Evolutionary conservation across 768 basidiomycete genomes (phyloP), one percentile per base, ranked within the genome.

Genomic region (Naganishia onofrii): DNA sequence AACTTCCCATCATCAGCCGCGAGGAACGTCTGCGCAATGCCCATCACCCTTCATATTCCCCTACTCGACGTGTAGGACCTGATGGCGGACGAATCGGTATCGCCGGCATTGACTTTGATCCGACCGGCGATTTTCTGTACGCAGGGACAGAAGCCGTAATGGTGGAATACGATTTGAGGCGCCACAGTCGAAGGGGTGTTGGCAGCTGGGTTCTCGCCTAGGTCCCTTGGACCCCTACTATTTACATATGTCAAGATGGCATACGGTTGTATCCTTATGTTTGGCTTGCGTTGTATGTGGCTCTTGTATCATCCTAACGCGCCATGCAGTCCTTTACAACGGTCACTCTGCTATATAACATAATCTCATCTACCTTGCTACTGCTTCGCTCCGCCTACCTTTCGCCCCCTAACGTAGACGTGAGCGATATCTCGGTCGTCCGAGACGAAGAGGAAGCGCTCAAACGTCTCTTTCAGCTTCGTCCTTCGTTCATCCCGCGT

Each of bases 391-490:
- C 94, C 94, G 12, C 92, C 93, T 42, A 97, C 86, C 42, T 87
- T 79, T 53, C 83, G 80, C 1, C 94, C 93, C 75, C 90, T 88
- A 19, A 98, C 93, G 76, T 88, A 93, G 23, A 97, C 93, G 68
- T 84, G 83, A 60, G 82, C 82, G 68, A 77, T 65, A 73, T 77
- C 76, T 77, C 92, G 84, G 77, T 91, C 88, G 78, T 95, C 93
- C 8, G 91, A 92, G 51, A 87, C 87, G 76, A 92, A 93, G 72
- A 95, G 82, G 81, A 94, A 93, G 70, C 87, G 84, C 82, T 96
- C 93, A 74, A 97, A 83, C 80, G 86, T 83, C 55, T 81, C 84
- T 70, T 86, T 84, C 67, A 92, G 77, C 21, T 48, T 48, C 55
- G 72, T 76, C 48, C 74, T 72, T 29, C 80, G 78, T 69, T 79